Evolutionary conservation across 345 rosid genomes (phyloP), one percentile per base, ranked within the genome.

Genomic region (Hypericum androsaemum): DNA sequence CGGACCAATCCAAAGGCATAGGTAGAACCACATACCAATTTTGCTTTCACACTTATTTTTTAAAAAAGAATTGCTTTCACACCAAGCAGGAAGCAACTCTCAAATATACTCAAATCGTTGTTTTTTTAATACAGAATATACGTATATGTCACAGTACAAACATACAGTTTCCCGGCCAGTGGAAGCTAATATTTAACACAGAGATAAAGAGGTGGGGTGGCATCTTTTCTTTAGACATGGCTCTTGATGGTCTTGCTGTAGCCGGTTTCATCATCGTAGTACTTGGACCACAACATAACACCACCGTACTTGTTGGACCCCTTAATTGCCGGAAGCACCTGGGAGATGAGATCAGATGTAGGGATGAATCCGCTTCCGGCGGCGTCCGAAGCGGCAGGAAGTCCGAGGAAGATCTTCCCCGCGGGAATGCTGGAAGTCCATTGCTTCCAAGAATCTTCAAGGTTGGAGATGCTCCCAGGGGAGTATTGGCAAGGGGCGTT

Each of bases 341-440:
- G 11, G n/a, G 59, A 61, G 1, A 39, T 22, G 16, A 28, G 41
- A 39, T 54, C 60, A 8, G 60, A 9, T 12, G 22, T 43, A n/a
- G 50, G 66, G 14, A 55, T 12, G 44, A 48, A 55, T 5, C 61
- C 60, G 13, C 54, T 37, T 8, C 56, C 53, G 12, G 65, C 65
- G 12, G 59, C 65, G 13, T 43, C 53, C 39, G 43, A 50, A 17
- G 50, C 37, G 12, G 61, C 45, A 36, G 61, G 60, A 5, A 62
- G 42, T 15, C 49, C 60, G 4, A 36, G 22, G 10, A 48, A 42
- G 42, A 62, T 35, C 35, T 54, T 41, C 0, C 5, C 37, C 3
- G 54, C 60, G 7, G 40, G 66, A 28, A 55, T 48, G 12, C 28
- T 17, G n/a, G 55, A 49, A 12, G 39, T 41, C 60, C 47, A 39